phyloP scores from a whole-genome alignment of 257 asterid genomes.

The Solanum lignicaule region DNA sequence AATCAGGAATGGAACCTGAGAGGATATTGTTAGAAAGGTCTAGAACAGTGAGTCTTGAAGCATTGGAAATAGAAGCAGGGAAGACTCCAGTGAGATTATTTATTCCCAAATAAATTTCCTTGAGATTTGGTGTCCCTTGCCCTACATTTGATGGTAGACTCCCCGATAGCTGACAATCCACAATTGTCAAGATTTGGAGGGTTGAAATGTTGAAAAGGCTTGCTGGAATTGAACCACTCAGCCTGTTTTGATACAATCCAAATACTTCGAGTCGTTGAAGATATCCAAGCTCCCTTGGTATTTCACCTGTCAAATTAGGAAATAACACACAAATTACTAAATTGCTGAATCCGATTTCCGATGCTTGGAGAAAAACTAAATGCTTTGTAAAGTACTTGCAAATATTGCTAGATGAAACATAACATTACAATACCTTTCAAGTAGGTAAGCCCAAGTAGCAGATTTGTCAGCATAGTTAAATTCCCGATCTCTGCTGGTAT shows the following conservation, averaged over 20 bases:
- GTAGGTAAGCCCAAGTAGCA: background rate
- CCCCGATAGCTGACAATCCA: background rate
- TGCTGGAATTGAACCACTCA: slow-evolving; percentile 4
- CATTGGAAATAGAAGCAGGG: slow-evolving; percentile 14
- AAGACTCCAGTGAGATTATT: slow-evolving; percentile 5
- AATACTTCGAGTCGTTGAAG: background rate
- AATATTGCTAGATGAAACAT: background rate
- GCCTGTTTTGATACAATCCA: background rate
- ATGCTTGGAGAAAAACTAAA: background rate
- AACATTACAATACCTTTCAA: background rate
- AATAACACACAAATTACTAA: background rate
- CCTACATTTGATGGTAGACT: background rate
- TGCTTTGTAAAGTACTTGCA: background rate
- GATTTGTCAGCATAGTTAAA: background rate
- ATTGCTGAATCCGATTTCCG: background rate
- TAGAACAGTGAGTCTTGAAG: slow-evolving; percentile 4
- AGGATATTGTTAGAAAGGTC: slow-evolving; percentile 5
- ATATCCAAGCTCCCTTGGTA: slow-evolving; percentile 5
- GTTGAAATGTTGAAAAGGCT: slow-evolving; percentile 8
- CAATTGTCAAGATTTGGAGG: background rate
- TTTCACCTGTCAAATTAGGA: slow-evolving; percentile 1
- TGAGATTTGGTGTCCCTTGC: slow-evolving; percentile 4
- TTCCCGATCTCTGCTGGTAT: background rate
- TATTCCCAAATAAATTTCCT: background rate
- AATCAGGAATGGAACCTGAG: slow-evolving; percentile 21